Percentiles rank a stretch among this genome's conserved stretches.
Evolutionary conservation across 2,329 filamentous ascomycete species (phyloP).

Genomic region (Xylariales sp.): DNA sequence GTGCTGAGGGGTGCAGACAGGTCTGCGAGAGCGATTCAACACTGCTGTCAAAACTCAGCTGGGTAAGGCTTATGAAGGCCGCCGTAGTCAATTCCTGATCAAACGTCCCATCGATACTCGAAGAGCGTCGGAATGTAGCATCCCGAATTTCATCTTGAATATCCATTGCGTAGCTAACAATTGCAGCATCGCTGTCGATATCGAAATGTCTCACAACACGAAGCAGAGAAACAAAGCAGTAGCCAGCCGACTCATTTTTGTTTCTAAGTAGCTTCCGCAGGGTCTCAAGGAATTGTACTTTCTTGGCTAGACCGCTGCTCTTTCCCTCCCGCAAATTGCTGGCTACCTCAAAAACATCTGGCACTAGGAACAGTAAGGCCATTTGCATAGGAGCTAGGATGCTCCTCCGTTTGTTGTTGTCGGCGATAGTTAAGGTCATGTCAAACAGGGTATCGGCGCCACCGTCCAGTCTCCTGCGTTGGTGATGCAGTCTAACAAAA

Average conservation of each 20-base stretch:
- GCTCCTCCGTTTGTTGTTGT: conserved; percentile 50
- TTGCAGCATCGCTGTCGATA: conserved; percentile 56
- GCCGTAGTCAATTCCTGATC: conserved; percentile 63
- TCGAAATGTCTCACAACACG: conserved; percentile 62
- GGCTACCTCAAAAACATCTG: conserved; percentile 66
- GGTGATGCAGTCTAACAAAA: conserved; percentile 59
- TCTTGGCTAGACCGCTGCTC: conserved; percentile 58
- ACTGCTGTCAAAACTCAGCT: conserved; percentile 56
- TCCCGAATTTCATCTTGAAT: conserved; percentile 66
- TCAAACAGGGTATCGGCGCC: conserved; percentile 66
- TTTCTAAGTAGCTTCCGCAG: conserved; percentile 60
- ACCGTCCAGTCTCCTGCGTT: conserved; percentile 58
- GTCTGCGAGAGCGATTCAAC: conserved; percentile 51
- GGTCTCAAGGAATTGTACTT: conserved; percentile 60
- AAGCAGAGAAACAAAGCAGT: conserved; percentile 59
- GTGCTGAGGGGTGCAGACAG: conserved; percentile 54
- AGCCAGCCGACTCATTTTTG: conserved; percentile 63
- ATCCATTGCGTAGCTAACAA: conserved; percentile 65
- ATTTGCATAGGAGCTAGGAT: conserved; percentile 60
- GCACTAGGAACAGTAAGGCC: conserved; percentile 57
- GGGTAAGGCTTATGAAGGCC: conserved; percentile 60
- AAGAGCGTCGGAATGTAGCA: conserved; percentile 55
- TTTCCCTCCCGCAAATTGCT: conserved; percentile 63
- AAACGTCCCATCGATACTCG: conserved; percentile 44
- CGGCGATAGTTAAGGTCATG: conserved; percentile 59